Evolutionary conservation across 2,329 filamentous ascomycete species (phyloP).

Genomic region (Cadophora malorum): DNA sequence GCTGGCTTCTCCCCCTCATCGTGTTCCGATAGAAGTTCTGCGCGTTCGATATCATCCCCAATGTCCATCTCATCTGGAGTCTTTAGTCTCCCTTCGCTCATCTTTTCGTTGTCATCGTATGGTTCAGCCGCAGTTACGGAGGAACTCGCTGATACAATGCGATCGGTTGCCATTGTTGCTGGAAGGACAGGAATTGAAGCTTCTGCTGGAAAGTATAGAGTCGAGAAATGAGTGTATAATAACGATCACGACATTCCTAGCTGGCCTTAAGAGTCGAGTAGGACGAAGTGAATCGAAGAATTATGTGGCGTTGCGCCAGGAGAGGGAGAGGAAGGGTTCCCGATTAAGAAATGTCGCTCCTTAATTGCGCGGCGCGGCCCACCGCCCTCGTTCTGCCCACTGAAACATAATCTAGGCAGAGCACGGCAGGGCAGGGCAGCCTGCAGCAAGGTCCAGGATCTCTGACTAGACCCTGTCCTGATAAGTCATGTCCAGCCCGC

Average conservation of each 20-base stretch:
- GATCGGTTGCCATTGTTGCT: conserved; percentile 40
- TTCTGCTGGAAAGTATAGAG: background rate
- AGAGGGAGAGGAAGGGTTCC: no score
- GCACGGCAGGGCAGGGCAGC: no score
- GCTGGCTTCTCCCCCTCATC: conserved; percentile 44
- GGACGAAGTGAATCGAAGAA: background rate
- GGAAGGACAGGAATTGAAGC: conserved; percentile 19
- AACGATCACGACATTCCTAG: conserved; percentile 1
- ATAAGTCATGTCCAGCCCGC: background rate
- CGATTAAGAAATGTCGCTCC: background rate
- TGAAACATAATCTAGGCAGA: no score
- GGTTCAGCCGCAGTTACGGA: conserved; percentile 39
- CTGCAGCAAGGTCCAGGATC: conserved; percentile 1
- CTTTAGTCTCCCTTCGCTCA: conserved; percentile 39
- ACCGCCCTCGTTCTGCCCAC: background rate
- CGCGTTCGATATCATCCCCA: conserved; percentile 50
- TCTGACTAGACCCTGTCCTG: background rate
- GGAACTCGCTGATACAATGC: conserved; percentile 40
- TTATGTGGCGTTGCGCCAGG: conserved; percentile 3
- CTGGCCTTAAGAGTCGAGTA: background rate
- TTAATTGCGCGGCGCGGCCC: conserved; percentile 7
- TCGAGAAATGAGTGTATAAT: background rate
- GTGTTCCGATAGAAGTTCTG: conserved; percentile 48
- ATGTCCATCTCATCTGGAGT: conserved; percentile 48
- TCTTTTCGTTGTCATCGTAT: conserved; percentile 43